phyloP scores from a whole-genome alignment of 2,329 filamentous ascomycete genomes.

The Didymella sp. region DNA sequence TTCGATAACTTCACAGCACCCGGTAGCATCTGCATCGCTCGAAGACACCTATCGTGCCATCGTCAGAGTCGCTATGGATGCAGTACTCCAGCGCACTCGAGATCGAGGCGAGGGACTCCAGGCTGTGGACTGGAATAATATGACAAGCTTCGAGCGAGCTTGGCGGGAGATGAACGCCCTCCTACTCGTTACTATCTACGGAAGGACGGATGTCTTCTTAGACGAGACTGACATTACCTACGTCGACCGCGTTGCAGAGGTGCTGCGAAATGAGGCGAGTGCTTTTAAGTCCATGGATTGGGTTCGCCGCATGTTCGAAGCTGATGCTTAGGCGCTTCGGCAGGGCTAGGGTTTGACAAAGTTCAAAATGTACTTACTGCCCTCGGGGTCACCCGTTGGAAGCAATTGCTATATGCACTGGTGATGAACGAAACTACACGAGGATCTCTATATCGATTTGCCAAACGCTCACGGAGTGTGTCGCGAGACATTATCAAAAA shows the following conservation, averaged over 20 bases:
- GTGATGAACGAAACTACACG: background rate
- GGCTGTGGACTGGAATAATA: conserved; percentile 5
- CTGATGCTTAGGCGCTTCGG: background rate
- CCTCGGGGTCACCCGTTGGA: background rate
- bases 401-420: background rate
- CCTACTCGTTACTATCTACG: conserved; percentile 27
- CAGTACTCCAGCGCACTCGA: conserved; percentile 21
- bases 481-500: no score
- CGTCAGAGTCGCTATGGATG: conserved; percentile 16
- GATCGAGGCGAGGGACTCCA: conserved; percentile 17
- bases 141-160: conserved; percentile 20
- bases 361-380: background rate
- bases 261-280: background rate
- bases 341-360: background rate
- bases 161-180: conserved; percentile 30
- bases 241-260: conserved; percentile 24
- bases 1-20: background rate
- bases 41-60: conserved; percentile 17
- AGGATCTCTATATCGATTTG: background rate
- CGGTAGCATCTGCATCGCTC: background rate
- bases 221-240: conserved; percentile 19
- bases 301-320: conserved; percentile 10
- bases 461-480: background rate
- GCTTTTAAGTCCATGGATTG: background rate
- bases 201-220: conserved; percentile 23